A percentile compares a stretch with the other conserved stretches of the same genome.
Evolutionary conservation across 176 grass and related monocot genomes (phyloP).

Genomic region (Carex littledalei): DNA sequence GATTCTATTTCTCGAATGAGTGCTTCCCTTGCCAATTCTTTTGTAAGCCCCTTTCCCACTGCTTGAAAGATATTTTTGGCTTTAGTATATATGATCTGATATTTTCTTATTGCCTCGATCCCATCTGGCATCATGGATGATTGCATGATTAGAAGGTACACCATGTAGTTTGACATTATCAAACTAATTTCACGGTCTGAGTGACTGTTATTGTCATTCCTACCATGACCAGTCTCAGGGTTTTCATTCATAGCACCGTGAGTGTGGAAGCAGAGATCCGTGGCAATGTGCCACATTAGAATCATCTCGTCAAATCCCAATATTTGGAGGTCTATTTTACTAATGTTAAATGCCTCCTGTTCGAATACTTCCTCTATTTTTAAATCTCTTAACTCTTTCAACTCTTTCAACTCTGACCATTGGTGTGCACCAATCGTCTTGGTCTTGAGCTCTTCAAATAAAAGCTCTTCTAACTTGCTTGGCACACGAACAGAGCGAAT

Average conservation of each 20-base stretch:
- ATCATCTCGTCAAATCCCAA: neutral
- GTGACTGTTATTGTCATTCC: neutral
- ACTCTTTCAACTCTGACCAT: too few species aligned
- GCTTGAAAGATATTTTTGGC: slow-evolving; percentile 13
- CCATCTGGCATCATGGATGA: slow-evolving; percentile 14
- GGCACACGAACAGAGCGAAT: neutral
- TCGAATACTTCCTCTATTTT: too few species aligned
- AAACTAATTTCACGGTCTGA: neutral
- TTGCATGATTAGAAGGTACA: slow-evolving; percentile 17
- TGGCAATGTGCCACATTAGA: slow-evolving; percentile 36
- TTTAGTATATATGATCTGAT: neutral
- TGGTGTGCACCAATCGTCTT: fast-evolving
- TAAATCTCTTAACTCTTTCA: too few species aligned
- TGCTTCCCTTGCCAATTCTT: neutral
- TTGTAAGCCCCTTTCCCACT: neutral
- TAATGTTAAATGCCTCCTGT: too few species aligned
- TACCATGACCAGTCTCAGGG: neutral
- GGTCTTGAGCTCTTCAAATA: slow-evolving; percentile 26
- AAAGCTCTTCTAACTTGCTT: neutral
- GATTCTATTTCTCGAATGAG: neutral
- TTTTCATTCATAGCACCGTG: neutral
- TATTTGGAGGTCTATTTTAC: too few species aligned
- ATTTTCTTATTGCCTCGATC: slow-evolving; percentile 12
- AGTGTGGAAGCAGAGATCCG: slow-evolving; percentile 18
- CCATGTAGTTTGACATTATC: slow-evolving; percentile 12